Evolutionary conservation across 352 stramenopile species (phyloP).

Genomic region (Globisporangium camurandrum): DNA sequence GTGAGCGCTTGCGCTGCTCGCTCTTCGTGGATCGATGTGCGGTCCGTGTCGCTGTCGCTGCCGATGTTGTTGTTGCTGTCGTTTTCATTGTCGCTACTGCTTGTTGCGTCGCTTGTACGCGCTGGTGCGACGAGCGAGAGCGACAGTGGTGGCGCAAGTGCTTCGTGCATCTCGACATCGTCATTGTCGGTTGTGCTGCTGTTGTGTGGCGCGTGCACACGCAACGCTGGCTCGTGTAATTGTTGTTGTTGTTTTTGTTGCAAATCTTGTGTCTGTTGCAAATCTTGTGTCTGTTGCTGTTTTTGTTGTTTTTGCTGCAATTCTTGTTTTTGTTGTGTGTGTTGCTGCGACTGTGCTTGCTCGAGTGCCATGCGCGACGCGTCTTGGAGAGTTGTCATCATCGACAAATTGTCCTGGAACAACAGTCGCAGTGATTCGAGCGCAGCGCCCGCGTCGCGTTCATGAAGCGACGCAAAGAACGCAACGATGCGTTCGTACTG

Average conservation of each 20-base stretch:
- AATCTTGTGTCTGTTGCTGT: not conserved
- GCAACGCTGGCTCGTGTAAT: not conserved
- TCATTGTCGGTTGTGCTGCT: not conserved
- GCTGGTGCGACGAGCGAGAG: not conserved
- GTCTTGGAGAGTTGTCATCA: slow-evolving; percentile 39
- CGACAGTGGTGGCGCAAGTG: not conserved
- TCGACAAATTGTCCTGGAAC: slow-evolving; percentile 23
- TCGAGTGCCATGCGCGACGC: slow-evolving; percentile 18
- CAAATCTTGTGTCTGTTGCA: not conserved
- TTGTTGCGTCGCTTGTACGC: not conserved
- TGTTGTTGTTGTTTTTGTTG: not conserved
- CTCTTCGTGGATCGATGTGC: slow-evolving; percentile 41
- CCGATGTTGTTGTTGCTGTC: slow-evolving; percentile 10
- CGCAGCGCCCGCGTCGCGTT: slow-evolving; percentile 28
- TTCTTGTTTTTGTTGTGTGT: not conserved
- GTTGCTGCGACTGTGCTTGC: slow-evolving; percentile 4
- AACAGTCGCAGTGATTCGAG: slow-evolving; percentile 30
- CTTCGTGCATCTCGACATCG: not conserved
- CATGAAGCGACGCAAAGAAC: slow-evolving; percentile 30
- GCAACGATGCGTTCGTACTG: slow-evolving; percentile 30
- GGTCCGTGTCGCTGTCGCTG: slow-evolving; percentile 5
- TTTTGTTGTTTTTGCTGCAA: not conserved
- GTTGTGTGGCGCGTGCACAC: not conserved
- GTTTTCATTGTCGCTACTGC: not conserved
- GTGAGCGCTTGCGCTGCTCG: slow-evolving; percentile 68